phyloP scores from a whole-genome alignment of 169 alveolate species.

The Neospora caninum region DNA sequence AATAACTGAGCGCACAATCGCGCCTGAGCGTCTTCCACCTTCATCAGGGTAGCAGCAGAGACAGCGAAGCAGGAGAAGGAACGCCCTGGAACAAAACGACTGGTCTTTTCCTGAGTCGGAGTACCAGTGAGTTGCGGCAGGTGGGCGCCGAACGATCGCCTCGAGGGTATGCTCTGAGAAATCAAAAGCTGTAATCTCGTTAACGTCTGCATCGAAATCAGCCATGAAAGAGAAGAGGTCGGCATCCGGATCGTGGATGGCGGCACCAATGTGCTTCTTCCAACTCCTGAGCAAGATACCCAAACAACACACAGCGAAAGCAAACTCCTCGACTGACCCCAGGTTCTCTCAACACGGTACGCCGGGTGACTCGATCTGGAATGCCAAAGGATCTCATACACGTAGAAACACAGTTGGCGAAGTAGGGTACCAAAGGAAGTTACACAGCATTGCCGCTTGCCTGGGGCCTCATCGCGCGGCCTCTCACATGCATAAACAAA shows the following conservation, averaged over 20 bases:
- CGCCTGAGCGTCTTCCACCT: background rate
- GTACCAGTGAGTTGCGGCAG: background rate
- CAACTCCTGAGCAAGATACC: background rate
- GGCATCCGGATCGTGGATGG: background rate
- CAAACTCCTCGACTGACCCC: no score
- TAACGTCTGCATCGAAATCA: background rate
- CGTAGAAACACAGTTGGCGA: no score
- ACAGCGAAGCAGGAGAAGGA: background rate
- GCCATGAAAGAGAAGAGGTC: constrained; percentile 23
- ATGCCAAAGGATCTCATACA: no score
- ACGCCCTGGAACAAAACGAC: background rate
- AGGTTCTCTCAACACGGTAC: no score
- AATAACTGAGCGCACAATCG: background rate
- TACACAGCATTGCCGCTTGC: no score
- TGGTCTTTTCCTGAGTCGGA: background rate
- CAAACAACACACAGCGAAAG: background rate
- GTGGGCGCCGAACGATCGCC: background rate
- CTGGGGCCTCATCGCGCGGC: no score
- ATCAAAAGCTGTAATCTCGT: background rate
- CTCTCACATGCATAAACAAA: no score
- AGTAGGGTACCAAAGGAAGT: no score
- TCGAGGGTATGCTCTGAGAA: constrained; percentile 7
- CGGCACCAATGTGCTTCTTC: background rate
- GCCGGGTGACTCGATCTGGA: no score
- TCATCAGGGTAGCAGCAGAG: background rate